Evolutionary conservation across 306 rosid species (phyloP).

Genomic region (Cicer bijugum): DNA sequence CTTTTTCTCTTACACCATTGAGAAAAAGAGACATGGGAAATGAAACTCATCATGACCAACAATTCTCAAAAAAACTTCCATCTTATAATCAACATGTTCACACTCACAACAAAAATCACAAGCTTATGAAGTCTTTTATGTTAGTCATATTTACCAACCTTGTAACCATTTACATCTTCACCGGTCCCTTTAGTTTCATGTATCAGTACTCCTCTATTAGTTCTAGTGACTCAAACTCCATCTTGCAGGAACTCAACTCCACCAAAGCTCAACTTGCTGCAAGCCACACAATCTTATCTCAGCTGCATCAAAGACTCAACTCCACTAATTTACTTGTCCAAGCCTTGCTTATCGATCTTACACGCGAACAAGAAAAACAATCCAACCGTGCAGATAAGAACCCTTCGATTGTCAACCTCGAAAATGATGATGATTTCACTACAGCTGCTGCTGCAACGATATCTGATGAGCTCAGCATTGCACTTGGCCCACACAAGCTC

Average conservation of each 20-base stretch:
- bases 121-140: conserved; percentile 41
- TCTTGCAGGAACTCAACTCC: conserved; percentile 52
- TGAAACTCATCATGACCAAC: conserved; percentile 46
- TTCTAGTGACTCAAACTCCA: conserved; percentile 37
- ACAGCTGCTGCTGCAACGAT: neutral
- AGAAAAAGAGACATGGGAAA: conserved; percentile 45
- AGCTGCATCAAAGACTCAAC: conserved; percentile 52
- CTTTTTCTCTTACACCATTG: conserved; percentile 23
- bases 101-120: conserved; percentile 37
- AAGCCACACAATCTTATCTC: conserved; percentile 45
- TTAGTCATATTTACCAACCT: conserved; percentile 53
- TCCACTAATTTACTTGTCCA: conserved; percentile 57
- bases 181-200: conserved; percentile 44
- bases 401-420: conserved; percentile 4
- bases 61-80: conserved; percentile 46
- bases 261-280: conserved; percentile 52
- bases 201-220: conserved; percentile 33
- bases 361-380: conserved; percentile 47
- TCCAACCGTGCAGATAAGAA: conserved; percentile 10
- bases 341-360: conserved; percentile 56
- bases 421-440: conserved; percentile 19
- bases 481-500: conserved; percentile 59
- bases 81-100: conserved; percentile 12
- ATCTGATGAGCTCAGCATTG: conserved; percentile 40
- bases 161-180: conserved; percentile 53